Conservation (phyloP, 106 monocot species). For the Phalaenopsis aphrodite region DNA sequence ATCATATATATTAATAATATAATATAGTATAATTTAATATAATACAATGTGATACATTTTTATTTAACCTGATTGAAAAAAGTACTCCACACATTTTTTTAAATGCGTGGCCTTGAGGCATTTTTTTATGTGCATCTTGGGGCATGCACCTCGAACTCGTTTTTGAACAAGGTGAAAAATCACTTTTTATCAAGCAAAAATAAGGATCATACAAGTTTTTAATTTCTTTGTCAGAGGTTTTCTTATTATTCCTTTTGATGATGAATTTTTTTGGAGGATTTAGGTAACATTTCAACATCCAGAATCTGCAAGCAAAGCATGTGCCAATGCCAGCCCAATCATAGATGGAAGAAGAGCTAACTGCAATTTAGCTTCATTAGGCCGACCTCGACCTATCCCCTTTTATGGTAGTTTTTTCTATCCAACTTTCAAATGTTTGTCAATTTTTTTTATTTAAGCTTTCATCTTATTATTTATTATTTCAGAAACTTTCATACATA, state of each 20-base stretch:
- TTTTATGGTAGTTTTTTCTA: conserved; percentile 22
- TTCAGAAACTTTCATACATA: neutral
- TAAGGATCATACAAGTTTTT: neutral
- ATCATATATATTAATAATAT: too few species aligned
- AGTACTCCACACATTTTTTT: too few species aligned
- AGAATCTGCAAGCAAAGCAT: conserved; percentile 63
- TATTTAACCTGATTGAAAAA: too few species aligned
- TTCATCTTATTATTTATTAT: neutral
- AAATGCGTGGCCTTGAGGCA: too few species aligned
- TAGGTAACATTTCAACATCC: conserved; percentile 85
- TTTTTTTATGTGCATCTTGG: too few species aligned
- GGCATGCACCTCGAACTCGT: too few species aligned
- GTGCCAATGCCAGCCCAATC: conserved; percentile 52
- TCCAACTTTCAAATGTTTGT: neutral
- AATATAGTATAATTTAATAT: too few species aligned
- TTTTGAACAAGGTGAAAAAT: too few species aligned
- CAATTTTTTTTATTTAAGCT: neutral
- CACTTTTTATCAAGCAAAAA: neutral
- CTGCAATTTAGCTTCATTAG: conserved; percentile 78
- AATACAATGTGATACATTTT: too few species aligned
- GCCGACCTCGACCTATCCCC: conserved; percentile 26
- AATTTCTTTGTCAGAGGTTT: too few species aligned
- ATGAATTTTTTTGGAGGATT: conserved; percentile 26
- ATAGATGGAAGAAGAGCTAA: conserved; percentile 79
- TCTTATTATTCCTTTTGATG: neutral